Evolutionary conservation across 2,329 filamentous ascomycete genomes (phyloP), one percentile per base, ranked within the genome.

Genomic region (Aspergillus sp.): DNA sequence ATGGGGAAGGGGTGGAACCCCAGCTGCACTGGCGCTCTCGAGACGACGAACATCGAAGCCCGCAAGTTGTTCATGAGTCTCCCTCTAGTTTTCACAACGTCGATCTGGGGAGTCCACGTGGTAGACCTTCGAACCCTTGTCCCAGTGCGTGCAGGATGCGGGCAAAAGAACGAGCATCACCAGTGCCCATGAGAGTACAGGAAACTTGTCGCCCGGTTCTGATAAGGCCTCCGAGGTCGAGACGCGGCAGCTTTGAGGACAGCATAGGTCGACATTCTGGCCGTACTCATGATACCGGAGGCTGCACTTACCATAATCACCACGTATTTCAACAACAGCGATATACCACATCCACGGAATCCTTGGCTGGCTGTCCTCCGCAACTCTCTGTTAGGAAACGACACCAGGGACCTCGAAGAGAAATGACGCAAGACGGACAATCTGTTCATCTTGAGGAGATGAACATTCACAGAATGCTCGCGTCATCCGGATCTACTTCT

Each of bases 391-490:
- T 71, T 17, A 33, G 62, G 33, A 73, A 70, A 56, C 69, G 57
- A 57, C 59, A 67, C 47, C 64, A 61, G 6, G 60, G 48, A 23
- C 57, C 58, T 9, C 50, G 61, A 33, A 44, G 35, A 24, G 55
- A 59, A 17, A 57, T 63, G n/a, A 31, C 53, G 27, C 49, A 60
- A 2, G 68, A 68, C 44, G 40, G 48, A 14, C 61, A 58, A 23
- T 64, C 68, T 14, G 52, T 72, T 39, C 66, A 72, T 39, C 59
- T 72, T 17, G 62, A 56, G 23, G 69, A 70, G 15, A 58, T 73
- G 55, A 64, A 67, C 37, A 73, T 73, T 40, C 65, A 70, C 2
- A 62, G 65, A 31, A 60, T 60, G 39, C 64, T 72, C 7, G 66
- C 64, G 6, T 68, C 66, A 11, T 58, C 64, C 21, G 63, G 62